A percentile compares a stretch with the other conserved stretches of the same genome.
These are phyloP conservation scores for Pythium chondricola DNA, from an alignment of 352 stramenopile species.

Conservation along the genomic window DNA sequence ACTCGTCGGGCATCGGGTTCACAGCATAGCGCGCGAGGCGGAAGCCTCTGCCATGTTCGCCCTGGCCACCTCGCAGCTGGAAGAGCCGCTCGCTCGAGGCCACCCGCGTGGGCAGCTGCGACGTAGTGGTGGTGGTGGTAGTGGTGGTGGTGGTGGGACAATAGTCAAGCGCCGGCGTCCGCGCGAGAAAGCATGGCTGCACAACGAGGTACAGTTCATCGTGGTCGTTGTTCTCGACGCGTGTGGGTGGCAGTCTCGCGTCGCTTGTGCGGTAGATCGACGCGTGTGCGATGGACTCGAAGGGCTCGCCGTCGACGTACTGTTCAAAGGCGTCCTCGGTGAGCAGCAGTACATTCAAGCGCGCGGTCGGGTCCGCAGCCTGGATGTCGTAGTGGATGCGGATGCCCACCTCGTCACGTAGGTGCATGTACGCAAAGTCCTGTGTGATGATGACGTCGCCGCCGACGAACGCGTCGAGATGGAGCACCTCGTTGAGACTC, in stretches of 20 bases:
- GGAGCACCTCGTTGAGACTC: constrained; percentile 52
- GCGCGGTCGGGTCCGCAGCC: constrained; percentile 11
- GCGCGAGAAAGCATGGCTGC: constrained; percentile 35
- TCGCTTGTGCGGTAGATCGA: constrained; percentile 41
- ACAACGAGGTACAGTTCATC: constrained; percentile 60
- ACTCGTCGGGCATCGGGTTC: constrained; percentile 58
- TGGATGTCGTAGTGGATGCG: constrained; percentile 42
- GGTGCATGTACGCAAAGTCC: constrained; percentile 51
- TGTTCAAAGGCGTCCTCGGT: constrained; percentile 44
- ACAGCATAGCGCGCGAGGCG: constrained; percentile 27
- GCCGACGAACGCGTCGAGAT: constrained; percentile 53
- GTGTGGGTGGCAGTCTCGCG: constrained; percentile 34
- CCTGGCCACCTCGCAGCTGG: constrained; percentile 15
- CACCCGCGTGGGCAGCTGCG: constrained; percentile 32
- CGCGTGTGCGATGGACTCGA: constrained; percentile 27
- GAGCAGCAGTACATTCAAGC: constrained; percentile 55
- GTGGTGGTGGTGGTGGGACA: constrained; percentile 16
- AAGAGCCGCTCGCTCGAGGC: constrained; percentile 38
- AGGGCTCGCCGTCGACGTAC: constrained; percentile 40
- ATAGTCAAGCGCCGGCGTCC: background rate
- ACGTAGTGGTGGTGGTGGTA: constrained; percentile 30
- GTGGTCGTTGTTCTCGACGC: constrained; percentile 38
- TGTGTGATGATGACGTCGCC: constrained; percentile 39
- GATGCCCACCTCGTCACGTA: constrained; percentile 60
- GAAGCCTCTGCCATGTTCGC: background rate